Base-by-base conservation (phyloP, 371 early-diverging fungal genomes). In the Mucor indicus region DNA sequence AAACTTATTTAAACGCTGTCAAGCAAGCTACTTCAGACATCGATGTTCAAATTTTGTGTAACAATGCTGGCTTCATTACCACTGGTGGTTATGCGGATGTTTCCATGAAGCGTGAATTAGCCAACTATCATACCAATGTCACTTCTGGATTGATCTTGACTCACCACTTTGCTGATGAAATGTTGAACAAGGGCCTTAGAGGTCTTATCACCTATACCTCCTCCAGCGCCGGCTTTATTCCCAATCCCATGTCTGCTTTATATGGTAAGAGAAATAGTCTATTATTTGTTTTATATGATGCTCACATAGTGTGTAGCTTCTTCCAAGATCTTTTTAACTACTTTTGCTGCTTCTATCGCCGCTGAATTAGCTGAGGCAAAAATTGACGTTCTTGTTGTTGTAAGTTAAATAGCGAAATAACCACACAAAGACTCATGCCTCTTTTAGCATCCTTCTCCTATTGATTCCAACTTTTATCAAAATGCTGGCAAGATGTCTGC, bases 61-160 rank as follows among this genome's bases (percentile, higher is more conserved):
- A 80, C 64, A 83, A 83, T 57, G 84, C 84, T 41, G 84, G 83
- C 27, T 83, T 71, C 62, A 80, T 83, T 53, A 70, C 71, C 9
- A 70, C 78, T 9, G 82, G 82, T 20, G 62, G 77, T 36, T 81
- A 76, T 56, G 64, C 76, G 31, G 67, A 72, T 53, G 57, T 67
- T 8, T 44, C 73, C 29, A 35, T 70, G 17, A 57, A 59, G 22
- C 62, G 71, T 23, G 57, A 66, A 44, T 65, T 75, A 62, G 70
- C 77, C 38, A 80, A 81, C 38, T 75, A 68, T 46, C 73, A 81
- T 55, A 68, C 69, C 50, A 81, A 81, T 48, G 78, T 77, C 23
- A 81, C 79, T 3, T 61, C 79, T 41, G 56, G 66, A 2, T 46
- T 75, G 25, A 53, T 62, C 11, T 48, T 75, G 39, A 67, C 82